Evolutionary conservation across 768 basidiomycete species (phyloP), one percentile per base, ranked within the genome.

Genomic region (Calocybe gangraenosa): DNA sequence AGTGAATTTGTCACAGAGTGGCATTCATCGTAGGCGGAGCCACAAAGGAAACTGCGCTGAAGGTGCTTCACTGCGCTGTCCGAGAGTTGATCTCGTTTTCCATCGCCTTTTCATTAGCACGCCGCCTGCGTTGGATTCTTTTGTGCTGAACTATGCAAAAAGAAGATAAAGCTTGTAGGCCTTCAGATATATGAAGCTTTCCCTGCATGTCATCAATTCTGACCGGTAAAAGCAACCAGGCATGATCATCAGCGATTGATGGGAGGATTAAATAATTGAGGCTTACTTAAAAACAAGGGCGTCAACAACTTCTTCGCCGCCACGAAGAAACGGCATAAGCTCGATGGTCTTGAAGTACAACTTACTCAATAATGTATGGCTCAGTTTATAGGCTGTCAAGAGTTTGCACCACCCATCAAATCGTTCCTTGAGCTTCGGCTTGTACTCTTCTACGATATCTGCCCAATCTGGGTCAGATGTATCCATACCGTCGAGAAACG

Each of bases 371-470:
- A 75, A 38, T 0, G 22, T 10, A 2, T 19, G 44, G 8, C 42
- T 40, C 3, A 55, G 36, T 49, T 65, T 73, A 40, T 78, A 56
- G 5, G 53, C 42, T 21, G 48, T 36, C 7, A 67, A 71, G 0
- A 71, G 58, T 9, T 69, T 65, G 11, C 65, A 55, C 84, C 84
- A 87, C 9, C 76, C 75, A 20, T 77, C 73, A 31, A 85, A 76
- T 3, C 80, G 70, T 20, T 66, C 67, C 57, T 76, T 77, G 50
- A 84, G 57, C 48, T 69, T 69, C 0, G 83, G 84, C 44, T 75
- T 65, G 33, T 78, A 80, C 58, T 83, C 79, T 31, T 82, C 81
- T 38, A 74, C 64, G 37, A 84, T 41, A 34, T 83, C 82, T 19
- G 81, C 81, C 34, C 77, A 51, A 47, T 84, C 81, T 0, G 76